Conservation (phyloP, 257 asterid genomes). For the Solanum arcanum region DNA sequence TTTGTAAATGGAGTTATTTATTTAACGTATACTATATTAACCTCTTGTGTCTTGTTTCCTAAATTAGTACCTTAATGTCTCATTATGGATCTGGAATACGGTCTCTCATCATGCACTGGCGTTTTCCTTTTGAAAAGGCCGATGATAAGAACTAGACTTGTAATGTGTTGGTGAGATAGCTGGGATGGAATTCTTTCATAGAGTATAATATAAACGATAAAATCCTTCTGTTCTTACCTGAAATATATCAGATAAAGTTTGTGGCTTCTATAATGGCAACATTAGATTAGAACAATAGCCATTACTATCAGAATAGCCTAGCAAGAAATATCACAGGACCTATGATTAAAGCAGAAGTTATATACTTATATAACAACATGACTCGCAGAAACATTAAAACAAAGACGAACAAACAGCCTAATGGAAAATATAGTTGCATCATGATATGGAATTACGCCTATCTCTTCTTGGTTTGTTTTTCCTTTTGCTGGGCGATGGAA, state of each 20-base stretch:
- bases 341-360: neutral
- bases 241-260: neutral
- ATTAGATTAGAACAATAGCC: neutral
- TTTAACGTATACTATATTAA: neutral
- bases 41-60: neutral
- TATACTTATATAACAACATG: neutral
- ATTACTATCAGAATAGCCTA: neutral
- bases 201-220: neutral
- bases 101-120: neutral
- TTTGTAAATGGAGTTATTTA: neutral
- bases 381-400: neutral
- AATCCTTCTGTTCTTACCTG: neutral
- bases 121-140: neutral
- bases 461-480: slow-evolving; percentile 41
- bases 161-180: neutral
- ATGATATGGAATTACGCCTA: slow-evolving; percentile 73
- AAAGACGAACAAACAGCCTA: neutral
- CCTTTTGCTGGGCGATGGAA: slow-evolving; percentile 12
- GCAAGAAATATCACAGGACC: neutral
- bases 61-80: neutral
- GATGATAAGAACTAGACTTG: neutral
- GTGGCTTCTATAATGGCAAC: neutral
- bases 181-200: neutral
- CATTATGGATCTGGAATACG: neutral
- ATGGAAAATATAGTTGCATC: slow-evolving; percentile 9